phyloP scores from a whole-genome alignment of 148 eudicot species.

The Amaranthus hypochondriacus region DNA sequence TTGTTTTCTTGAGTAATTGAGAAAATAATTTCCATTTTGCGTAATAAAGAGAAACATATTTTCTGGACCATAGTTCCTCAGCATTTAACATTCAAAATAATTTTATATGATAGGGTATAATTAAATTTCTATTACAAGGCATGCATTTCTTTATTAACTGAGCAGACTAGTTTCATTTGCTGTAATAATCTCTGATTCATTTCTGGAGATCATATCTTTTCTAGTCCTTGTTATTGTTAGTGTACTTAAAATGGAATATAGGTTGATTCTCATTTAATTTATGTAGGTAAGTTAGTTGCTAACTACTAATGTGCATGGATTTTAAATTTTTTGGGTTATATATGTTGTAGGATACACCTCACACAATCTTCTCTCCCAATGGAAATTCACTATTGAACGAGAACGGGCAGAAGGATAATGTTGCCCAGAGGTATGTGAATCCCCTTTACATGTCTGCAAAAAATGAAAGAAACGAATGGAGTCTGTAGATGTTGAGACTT shows the following conservation, averaged over 20 bases:
- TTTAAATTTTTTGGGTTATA: background rate
- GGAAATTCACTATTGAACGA: slow-evolving; percentile 17
- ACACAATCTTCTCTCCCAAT: slow-evolving; percentile 18
- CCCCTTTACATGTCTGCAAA: background rate
- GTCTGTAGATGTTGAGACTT: background rate
- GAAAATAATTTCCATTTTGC: background rate
- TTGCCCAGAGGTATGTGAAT: slow-evolving; percentile 32
- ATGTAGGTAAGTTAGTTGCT: background rate
- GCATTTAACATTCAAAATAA: background rate
- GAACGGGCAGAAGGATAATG: slow-evolving; percentile 18
- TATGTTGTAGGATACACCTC: slow-evolving; percentile 39
- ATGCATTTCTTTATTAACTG: background rate
- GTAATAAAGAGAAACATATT: no score
- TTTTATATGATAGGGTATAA: no score
- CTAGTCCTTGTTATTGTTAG: background rate
- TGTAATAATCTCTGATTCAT: no score
- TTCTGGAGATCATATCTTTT: background rate
- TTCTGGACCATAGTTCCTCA: background rate
- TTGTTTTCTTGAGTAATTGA: background rate
- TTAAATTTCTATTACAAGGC: background rate
- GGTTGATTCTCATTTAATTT: background rate
- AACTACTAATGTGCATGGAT: background rate
- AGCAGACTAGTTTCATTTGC: background rate
- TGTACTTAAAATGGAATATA: background rate
- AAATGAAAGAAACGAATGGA: no score